A percentile compares a stretch with the other conserved stretches of the same genome.
These are phyloP conservation scores for Akanthomyces dipterigenus DNA, from an alignment of 2,329 filamentous ascomycete species.

Conservation along the genomic window DNA sequence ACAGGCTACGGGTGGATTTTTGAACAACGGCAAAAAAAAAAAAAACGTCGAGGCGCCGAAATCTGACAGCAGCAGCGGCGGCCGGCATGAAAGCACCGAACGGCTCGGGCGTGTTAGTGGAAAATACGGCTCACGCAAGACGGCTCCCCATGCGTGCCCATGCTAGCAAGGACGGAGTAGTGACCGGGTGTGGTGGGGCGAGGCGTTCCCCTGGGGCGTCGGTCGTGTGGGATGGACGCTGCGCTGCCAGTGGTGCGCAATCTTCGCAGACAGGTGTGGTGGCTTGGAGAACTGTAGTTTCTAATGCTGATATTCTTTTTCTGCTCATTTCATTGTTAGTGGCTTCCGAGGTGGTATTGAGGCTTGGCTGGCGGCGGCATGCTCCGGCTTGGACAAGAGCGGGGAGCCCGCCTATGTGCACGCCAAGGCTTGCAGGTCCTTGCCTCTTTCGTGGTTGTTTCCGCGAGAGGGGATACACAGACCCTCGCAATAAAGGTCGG, in stretches of 20 bases:
- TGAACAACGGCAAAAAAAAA: neutral
- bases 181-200: neutral
- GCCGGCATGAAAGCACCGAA: neutral
- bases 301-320: neutral
- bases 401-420: neutral
- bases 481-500: no score
- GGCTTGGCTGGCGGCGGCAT: neutral
- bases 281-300: no score
- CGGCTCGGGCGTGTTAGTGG: neutral
- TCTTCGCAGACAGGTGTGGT: neutral
- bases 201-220: constrained; percentile 1
- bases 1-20: neutral
- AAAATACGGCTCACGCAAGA: neutral
- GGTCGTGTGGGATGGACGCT: neutral
- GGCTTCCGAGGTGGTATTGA: neutral
- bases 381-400: neutral
- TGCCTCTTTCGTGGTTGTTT: neutral
- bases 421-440: neutral
- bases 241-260: neutral
- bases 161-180: neutral
- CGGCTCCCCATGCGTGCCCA: neutral
- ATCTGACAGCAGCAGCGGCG: neutral
- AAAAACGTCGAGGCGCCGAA: neutral
- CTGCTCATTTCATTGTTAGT: neutral
- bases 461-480: no score